These are phyloP conservation scores for Candida alai DNA, from an alignment of 805 yeast genomes.

Conservation along the genomic window DNA sequence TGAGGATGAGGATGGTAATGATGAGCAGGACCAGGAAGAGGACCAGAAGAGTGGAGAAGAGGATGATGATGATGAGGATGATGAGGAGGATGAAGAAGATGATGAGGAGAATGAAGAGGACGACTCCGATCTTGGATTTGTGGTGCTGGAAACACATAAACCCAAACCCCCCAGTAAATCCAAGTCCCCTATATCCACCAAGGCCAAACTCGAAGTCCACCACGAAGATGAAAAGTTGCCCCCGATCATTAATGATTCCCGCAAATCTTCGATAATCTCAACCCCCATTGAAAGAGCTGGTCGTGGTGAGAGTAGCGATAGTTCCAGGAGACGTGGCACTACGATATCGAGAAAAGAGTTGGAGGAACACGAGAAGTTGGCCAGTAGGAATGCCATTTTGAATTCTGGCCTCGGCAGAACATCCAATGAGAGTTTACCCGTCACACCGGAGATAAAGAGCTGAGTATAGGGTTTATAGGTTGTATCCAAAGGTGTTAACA, in stretches of 20 bases:
- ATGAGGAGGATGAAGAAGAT: constrained; percentile 11
- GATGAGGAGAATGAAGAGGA: constrained; percentile 7
- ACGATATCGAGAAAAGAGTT: constrained; percentile 13
- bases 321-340: constrained; percentile 5
- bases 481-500: too few relatives aligned
- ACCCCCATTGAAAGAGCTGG: not conserved
- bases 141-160: not conserved
- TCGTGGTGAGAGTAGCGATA: not conserved
- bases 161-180: too few relatives aligned
- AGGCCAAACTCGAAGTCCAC: constrained; percentile 4
- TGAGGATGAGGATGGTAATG: constrained; percentile 19
- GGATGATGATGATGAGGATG: constrained; percentile 11
- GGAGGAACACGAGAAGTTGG: constrained; percentile 17
- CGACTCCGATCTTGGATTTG: constrained; percentile 1
- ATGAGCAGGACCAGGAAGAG: constrained; percentile 12
- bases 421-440: too few relatives aligned
- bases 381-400: constrained; percentile 17
- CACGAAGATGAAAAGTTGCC: constrained; percentile 7
- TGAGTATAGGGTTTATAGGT: too few relatives aligned
- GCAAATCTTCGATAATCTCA: not conserved
- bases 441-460: too few relatives aligned
- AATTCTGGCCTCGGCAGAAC: constrained; percentile 12
- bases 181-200: not conserved
- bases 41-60: constrained; percentile 11
- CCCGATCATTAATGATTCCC: constrained; percentile 9